Evolutionary conservation across 2,329 filamentous ascomycete species (phyloP).

Genomic region (Sclerotiophoma versabilis): DNA sequence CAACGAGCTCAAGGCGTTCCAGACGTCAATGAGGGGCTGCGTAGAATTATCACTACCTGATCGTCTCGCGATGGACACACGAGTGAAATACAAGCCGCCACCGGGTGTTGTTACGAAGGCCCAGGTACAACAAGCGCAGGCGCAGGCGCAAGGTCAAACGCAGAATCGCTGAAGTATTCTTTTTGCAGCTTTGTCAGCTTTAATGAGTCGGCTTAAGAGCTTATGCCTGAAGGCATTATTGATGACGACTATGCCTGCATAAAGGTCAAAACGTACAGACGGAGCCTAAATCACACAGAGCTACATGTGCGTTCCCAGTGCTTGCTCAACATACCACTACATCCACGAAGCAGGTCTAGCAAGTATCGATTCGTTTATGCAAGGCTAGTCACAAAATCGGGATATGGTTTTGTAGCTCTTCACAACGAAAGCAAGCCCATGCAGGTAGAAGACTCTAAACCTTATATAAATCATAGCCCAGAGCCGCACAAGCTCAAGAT

Average conservation of each 20-base stretch:
- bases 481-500: background rate
- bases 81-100: constrained; percentile 58
- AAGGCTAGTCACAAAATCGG: background rate
- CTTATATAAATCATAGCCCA: background rate
- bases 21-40: constrained; percentile 62
- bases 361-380: background rate
- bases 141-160: constrained; percentile 9
- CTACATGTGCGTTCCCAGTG: background rate
- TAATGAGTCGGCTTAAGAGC: background rate
- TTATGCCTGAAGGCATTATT: background rate
- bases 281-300: background rate
- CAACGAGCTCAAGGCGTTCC: constrained; percentile 62
- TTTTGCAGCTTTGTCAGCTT: background rate
- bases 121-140: constrained; percentile 15
- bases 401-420: background rate
- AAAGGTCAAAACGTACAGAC: background rate
- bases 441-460: background rate
- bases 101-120: constrained; percentile 16
- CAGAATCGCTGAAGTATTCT: constrained; percentile 28
- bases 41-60: constrained; percentile 66
- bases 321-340: background rate
- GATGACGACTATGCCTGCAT: too few relatives aligned
- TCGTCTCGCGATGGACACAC: constrained; percentile 65
- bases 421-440: background rate
- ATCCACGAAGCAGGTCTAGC: background rate